Evolutionary conservation across 2,329 filamentous ascomycete genomes (phyloP).

Genomic region (Ampelomyces quisqualis): DNA sequence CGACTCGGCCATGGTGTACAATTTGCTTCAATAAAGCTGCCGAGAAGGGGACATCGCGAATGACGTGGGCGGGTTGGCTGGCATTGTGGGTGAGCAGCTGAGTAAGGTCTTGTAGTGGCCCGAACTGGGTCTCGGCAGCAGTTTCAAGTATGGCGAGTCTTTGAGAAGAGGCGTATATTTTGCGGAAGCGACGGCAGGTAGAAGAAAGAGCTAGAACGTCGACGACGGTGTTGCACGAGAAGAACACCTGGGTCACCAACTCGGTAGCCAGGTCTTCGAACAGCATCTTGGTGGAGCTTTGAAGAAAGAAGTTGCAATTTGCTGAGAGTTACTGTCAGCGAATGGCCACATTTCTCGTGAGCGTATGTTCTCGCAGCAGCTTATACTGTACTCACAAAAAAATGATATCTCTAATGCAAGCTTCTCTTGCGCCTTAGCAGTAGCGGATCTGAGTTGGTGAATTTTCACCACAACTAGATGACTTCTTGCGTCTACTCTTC

Average conservation of each 20-base stretch:
- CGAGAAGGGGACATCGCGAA: slow-evolving; percentile 56
- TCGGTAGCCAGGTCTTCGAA: slow-evolving; percentile 60
- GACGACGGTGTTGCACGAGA: slow-evolving; percentile 53
- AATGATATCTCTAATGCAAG: too few species aligned
- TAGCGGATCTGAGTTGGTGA: too few species aligned
- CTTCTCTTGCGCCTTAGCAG: too few species aligned
- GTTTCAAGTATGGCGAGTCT: slow-evolving; percentile 56
- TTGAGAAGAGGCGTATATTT: slow-evolving; percentile 55
- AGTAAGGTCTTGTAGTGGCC: slow-evolving; percentile 59
- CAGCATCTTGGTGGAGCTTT: slow-evolving; percentile 48
- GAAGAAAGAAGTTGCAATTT: slow-evolving; percentile 1
- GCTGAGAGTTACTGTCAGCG: too few species aligned
- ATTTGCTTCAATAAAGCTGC: slow-evolving; percentile 58
- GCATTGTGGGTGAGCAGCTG: slow-evolving; percentile 63
- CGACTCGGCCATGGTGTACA: slow-evolving; percentile 55
- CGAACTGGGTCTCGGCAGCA: slow-evolving; percentile 58
- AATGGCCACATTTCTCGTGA: too few species aligned
- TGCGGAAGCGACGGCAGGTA: slow-evolving; percentile 57
- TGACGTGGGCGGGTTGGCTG: slow-evolving; percentile 58
- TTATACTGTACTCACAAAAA: background rate
- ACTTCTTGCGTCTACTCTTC: slow-evolving; percentile 9
- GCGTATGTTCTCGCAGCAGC: background rate
- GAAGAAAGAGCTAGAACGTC: slow-evolving; percentile 57
- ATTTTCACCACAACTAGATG: too few species aligned
- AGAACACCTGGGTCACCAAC: slow-evolving; percentile 59